A percentile compares a stretch with the other conserved stretches of the same genome.
Evolutionary conservation across 2,329 filamentous ascomycete genomes (phyloP).

Genomic region (Pestalotiopsis sp.): DNA sequence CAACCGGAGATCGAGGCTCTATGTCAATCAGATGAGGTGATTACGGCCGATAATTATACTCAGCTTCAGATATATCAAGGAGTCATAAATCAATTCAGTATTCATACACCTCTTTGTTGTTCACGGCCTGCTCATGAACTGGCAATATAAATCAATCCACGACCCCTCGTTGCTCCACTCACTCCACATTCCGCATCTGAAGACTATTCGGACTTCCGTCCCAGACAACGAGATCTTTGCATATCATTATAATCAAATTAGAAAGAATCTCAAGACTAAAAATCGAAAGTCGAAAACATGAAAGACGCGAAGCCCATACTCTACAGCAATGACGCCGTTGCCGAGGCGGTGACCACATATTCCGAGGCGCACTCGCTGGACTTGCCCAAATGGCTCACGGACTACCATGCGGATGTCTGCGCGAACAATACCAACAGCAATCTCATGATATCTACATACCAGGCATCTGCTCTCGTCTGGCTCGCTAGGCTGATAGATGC

Average conservation of each 20-base stretch:
- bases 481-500: conserved; percentile 44
- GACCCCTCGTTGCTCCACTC: not conserved
- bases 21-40: not conserved
- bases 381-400: conserved; percentile 29
- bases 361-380: conserved; percentile 30
- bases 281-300: conserved; percentile 17
- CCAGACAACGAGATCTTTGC: not conserved
- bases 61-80: not conserved
- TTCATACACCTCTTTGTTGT: not conserved
- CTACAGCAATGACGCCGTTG: conserved; percentile 32
- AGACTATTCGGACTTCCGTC: not conserved
- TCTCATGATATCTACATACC: conserved; percentile 45
- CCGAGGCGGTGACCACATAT: conserved; percentile 30
- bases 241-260: not conserved
- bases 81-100: no score
- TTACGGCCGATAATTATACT: not conserved
- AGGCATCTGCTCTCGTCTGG: conserved; percentile 43
- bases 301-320: conserved; percentile 28
- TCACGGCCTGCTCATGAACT: not conserved
- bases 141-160: not conserved
- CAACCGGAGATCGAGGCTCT: not conserved
- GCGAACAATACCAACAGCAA: conserved; percentile 22
- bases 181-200: not conserved
- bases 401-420: conserved; percentile 28
- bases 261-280: not conserved